phyloP scores from a whole-genome alignment of 352 stramenopile genomes.

The Phytophthora idaei region DNA sequence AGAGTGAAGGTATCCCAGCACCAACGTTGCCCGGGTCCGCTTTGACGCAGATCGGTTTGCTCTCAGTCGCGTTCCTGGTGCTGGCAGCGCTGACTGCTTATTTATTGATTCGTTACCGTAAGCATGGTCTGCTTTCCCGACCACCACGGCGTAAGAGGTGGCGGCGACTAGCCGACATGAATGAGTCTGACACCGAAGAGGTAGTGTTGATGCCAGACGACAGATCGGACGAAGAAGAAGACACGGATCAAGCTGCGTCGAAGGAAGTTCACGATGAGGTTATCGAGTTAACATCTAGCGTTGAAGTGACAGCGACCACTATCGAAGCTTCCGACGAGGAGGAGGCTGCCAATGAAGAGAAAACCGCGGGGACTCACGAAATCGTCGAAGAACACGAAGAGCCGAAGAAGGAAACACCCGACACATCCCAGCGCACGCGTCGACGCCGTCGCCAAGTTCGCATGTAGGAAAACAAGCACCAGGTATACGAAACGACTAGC shows the following conservation, averaged over 20 bases:
- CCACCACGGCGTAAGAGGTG: conserved; percentile 37
- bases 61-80: conserved; percentile 29
- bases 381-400: conserved; percentile 19
- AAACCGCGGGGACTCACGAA: conserved; percentile 9
- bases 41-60: conserved; percentile 26
- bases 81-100: conserved; percentile 32
- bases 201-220: conserved; percentile 47
- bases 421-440: conserved; percentile 24
- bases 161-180: conserved; percentile 23
- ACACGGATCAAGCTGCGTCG: background rate
- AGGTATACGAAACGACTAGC: conserved; percentile 20
- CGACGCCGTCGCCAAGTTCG: conserved; percentile 15
- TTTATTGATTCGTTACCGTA: conserved; percentile 34
- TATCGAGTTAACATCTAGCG: conserved; percentile 7
- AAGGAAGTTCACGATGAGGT: conserved; percentile 25
- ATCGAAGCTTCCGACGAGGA: conserved; percentile 12
- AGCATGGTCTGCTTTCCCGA: conserved; percentile 16
- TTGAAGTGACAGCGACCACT: conserved; percentile 9
- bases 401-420: conserved; percentile 20
- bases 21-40: background rate
- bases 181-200: conserved; percentile 47
- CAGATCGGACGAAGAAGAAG: conserved; percentile 29
- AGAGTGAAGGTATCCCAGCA: background rate
- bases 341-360: conserved; percentile 14
- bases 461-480: conserved; percentile 14